Conservation (phyloP, 1,284 basidiomycete genomes). For the Cutaneotrichosporon cyanovorans region DNA sequence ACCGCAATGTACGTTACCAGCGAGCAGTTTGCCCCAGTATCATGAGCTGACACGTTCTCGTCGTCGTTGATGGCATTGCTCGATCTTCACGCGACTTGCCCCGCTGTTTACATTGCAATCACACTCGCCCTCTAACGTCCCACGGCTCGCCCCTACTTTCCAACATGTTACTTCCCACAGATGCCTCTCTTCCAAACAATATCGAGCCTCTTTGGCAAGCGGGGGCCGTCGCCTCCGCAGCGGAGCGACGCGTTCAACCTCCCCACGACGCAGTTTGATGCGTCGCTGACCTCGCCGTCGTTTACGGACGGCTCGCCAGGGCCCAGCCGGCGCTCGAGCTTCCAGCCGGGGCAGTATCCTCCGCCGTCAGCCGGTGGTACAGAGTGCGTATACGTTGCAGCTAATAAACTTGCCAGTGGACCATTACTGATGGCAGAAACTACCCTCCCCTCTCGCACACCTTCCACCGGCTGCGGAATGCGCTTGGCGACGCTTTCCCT, state of each 20-base stretch:
- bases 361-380: not conserved
- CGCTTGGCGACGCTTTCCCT: slow-evolving; percentile 73
- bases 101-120: too few species aligned
- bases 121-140: too few species aligned
- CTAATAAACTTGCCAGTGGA: not conserved
- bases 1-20: not conserved
- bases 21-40: too few species aligned
- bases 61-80: too few species aligned
- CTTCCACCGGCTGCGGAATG: slow-evolving; percentile 68
- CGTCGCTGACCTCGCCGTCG: not conserved
- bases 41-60: too few species aligned
- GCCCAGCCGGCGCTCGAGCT: slow-evolving; percentile 2
- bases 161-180: not conserved
- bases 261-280: slow-evolving; percentile 7
- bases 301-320: not conserved
- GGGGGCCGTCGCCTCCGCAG: not conserved
- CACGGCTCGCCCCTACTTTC: too few species aligned
- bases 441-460: slow-evolving; percentile 67
- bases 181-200: slow-evolving; percentile 40
- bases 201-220: slow-evolving; percentile 25
- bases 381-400: not conserved
- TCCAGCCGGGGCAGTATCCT: slow-evolving; percentile 5
- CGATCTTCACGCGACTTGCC: too few species aligned
- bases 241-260: slow-evolving; percentile 15
- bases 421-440: not conserved